Evolutionary conservation across 2,329 filamentous ascomycete genomes (phyloP), one percentile per base, ranked within the genome.

Genomic region (Pyrenophora teres): DNA sequence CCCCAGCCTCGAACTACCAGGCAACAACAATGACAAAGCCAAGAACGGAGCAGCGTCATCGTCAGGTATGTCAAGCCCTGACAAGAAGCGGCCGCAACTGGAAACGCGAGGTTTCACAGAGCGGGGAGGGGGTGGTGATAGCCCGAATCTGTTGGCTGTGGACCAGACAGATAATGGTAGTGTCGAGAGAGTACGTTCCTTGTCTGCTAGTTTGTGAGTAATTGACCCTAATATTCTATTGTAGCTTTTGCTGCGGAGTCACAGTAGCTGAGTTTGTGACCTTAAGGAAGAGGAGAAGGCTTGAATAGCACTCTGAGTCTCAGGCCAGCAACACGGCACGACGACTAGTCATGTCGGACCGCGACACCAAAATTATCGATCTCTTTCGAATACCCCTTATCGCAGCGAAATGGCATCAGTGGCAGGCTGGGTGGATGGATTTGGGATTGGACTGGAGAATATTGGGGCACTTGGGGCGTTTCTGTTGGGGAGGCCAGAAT

Each of bases 21-120:
- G 39, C 15, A 43, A 43, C 27, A 33, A 30, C 41, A 46, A 49
- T 10, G 46, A 49, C 35, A 48, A 40, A 15, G 30, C 45, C 3
- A 21, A 23, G n/a, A 13, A 37, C 8, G 50, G 27, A 35, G 50
- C 39, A 18, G n/a, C 50, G 21, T 49, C 50, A 1, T 42, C 49
- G 19, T 48, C 44, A 9, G 45, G 43, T 9, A 10, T 35, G 10
- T 9, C 33, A 21, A 52, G 50, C 39, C 50, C 50, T 8, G 43
- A 38, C 27, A 60, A 56, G 54, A 62, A 62, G 54, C 77, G 86
- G 50, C 85, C 85, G 33, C 70, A 74, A n/a, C 67, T 85, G 55
- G 78, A 89, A 61, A 76, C 80, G 42, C 81, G 89, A 54, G 83
- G 89, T 13, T 83, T 87, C 63, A 92, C 89, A n/a, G 86, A 85